Evolutionary conservation across 148 eudicot species (phyloP).

Genomic region (Diospyros kaki): DNA sequence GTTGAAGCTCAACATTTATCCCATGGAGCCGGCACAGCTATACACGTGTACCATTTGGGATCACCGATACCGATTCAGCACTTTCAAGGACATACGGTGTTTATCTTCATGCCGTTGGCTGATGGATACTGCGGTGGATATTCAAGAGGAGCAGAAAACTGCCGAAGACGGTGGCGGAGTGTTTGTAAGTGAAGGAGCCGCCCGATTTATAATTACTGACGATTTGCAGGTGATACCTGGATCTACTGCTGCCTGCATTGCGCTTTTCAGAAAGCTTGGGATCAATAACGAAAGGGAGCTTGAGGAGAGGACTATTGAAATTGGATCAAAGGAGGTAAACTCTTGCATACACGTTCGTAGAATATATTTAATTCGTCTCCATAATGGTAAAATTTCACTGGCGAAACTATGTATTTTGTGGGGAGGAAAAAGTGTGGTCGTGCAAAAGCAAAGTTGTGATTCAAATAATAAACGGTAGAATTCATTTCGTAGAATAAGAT

Average conservation of each 20-base stretch:
- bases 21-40: not conserved
- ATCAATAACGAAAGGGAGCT: not conserved
- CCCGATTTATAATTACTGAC: slow-evolving; percentile 1
- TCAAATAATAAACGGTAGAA: too few relatives aligned
- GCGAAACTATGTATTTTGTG: too few relatives aligned
- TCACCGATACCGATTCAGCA: not conserved
- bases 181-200: slow-evolving; percentile 1
- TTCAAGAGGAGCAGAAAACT: not conserved
- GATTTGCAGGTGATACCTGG: slow-evolving; percentile 9
- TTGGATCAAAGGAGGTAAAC: slow-evolving; percentile 1
- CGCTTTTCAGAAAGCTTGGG: not conserved
- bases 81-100: not conserved
- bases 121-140: not conserved
- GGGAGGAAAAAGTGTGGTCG: too few relatives aligned
- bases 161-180: not conserved
- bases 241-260: slow-evolving; percentile 6
- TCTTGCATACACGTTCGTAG: too few relatives aligned
- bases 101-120: not conserved
- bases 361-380: not conserved
- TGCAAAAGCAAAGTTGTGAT: too few relatives aligned
- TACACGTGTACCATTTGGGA: not conserved
- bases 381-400: too few relatives aligned
- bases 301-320: slow-evolving; percentile 3
- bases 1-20: not conserved
- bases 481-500: too few relatives aligned